Evolutionary conservation across 164 flowering plant species (phyloP).

Genomic region (Magnolia changhungtana): DNA sequence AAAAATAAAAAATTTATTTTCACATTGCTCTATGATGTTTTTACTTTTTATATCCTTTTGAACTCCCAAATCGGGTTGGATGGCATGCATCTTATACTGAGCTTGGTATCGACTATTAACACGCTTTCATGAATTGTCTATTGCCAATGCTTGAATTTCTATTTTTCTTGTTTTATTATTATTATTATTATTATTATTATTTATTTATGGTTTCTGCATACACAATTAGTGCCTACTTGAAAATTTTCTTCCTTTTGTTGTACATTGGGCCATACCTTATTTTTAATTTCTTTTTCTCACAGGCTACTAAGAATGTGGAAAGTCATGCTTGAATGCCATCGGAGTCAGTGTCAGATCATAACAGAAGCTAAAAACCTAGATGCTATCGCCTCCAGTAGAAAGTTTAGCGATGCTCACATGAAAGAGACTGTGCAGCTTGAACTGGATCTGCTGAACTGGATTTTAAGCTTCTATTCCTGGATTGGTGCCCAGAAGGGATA

Average conservation of each 20-base stretch:
- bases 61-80: too few species aligned
- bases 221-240: background rate
- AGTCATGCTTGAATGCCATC: constrained; percentile 57
- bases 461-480: constrained; percentile 41
- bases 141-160: too few species aligned
- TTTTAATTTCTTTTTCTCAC: background rate
- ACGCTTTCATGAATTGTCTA: too few species aligned
- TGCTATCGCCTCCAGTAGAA: constrained; percentile 19
- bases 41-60: too few species aligned
- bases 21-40: too few species aligned
- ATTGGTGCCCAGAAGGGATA: constrained; percentile 42
- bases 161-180: too few species aligned
- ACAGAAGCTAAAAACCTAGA: constrained; percentile 38
- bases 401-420: constrained; percentile 29
- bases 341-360: constrained; percentile 34
- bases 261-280: background rate
- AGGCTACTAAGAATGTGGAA: constrained; percentile 65
- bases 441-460: constrained; percentile 45
- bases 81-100: too few species aligned
- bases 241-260: background rate
- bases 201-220: too few species aligned
- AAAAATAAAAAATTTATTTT: too few species aligned
- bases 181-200: too few species aligned
- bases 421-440: constrained; percentile 35
- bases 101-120: too few species aligned